A percentile compares a stretch with the other conserved stretches of the same genome.
Conservation (phyloP, 2,329 filamentous ascomycete species). For the Biscogniauxia mediterranea region DNA sequence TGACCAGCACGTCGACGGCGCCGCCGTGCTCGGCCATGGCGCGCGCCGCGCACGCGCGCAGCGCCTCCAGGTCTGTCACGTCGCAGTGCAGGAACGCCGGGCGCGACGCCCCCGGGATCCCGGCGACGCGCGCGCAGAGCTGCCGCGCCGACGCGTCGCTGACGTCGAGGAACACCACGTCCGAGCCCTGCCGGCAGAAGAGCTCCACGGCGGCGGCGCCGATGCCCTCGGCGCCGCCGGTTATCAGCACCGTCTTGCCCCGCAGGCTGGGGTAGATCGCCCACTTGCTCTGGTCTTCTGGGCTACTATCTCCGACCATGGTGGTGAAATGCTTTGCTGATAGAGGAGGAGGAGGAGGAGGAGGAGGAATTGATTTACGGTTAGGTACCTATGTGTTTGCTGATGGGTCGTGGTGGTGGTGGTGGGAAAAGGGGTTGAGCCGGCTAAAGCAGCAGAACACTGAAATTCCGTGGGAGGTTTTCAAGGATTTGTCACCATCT, state of each 20-base stretch:
- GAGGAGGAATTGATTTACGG: too few relatives aligned
- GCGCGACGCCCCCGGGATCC: conserved; percentile 16
- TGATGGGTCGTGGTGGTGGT: too few relatives aligned
- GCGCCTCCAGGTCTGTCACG: conserved; percentile 36
- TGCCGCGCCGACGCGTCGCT: conserved; percentile 31
- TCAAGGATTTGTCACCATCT: too few relatives aligned
- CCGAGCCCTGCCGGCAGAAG: conserved; percentile 44
- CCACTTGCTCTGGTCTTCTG: conserved; percentile 13
- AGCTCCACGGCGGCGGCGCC: conserved; percentile 43
- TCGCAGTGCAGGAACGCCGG: conserved; percentile 44
- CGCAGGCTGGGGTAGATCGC: conserved; percentile 43
- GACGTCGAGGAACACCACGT: conserved; percentile 45
- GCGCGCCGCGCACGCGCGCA: conserved; percentile 35
- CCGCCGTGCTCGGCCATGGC: conserved; percentile 29
- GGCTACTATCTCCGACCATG: too few relatives aligned
- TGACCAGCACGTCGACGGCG: conserved; percentile 35
- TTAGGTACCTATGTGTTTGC: too few relatives aligned
- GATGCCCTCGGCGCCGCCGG: conserved; percentile 47
- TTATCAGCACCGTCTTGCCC: conserved; percentile 41
- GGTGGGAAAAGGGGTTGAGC: too few relatives aligned
- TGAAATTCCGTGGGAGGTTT: too few relatives aligned
- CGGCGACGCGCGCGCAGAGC: conserved; percentile 29
- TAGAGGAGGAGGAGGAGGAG: too few relatives aligned
- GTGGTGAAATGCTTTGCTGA: too few relatives aligned
- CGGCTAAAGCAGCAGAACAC: too few relatives aligned